Base-by-base conservation (phyloP, 23 red algal species). In the Agarophyton chilense region DNA sequence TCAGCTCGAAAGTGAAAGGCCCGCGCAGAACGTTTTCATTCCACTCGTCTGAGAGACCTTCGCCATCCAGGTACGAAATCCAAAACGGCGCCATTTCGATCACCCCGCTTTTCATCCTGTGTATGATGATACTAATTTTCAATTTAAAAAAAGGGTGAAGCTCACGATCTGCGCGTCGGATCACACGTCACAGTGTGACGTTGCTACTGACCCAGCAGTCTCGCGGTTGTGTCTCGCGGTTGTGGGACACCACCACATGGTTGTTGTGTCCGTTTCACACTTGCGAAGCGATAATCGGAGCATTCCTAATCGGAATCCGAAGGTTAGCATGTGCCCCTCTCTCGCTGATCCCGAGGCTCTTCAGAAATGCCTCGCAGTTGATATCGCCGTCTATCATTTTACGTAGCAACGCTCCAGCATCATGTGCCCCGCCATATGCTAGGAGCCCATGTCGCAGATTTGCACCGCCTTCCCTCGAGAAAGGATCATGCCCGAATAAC, bases 401-500 rank as follows among this genome's bases (percentile, higher is more conserved):
- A 10, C 61, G 26, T 44, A 91, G 31, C 47, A 91, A 33, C 17
- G 77, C 52, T 42, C n/a, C 32, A 14, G 90, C 79, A 53, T 83
- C 68, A 2, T 72, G 47, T 0, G 81, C 83, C 28, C 63, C 90
- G 25, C 90, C 90, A 39, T 76, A 84, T 2, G 61, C 83, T 11
- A 93, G 74, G 46, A 93, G 57, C 50, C 44, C 79, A 21, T 79
- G 22, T 26, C 62, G 43, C 24, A 93, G 50, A 10, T 60, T 71
- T 14, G 62, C 78, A 56, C 92, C 92, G 18, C 81, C 72, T 42
- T 79, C 92, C 36, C 83, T 39, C 18, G 68, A 87, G n/a, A 90
- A 62, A 16, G 92, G 92, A 71, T 89, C 72, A n/a, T 73, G 44
- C 47, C 31, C 76, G 43, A 94, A 94, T 9, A 94, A 38, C 40